Conservation (phyloP, 192 early-diverging fungal genomes). For the Lobosporangium transversale region DNA sequence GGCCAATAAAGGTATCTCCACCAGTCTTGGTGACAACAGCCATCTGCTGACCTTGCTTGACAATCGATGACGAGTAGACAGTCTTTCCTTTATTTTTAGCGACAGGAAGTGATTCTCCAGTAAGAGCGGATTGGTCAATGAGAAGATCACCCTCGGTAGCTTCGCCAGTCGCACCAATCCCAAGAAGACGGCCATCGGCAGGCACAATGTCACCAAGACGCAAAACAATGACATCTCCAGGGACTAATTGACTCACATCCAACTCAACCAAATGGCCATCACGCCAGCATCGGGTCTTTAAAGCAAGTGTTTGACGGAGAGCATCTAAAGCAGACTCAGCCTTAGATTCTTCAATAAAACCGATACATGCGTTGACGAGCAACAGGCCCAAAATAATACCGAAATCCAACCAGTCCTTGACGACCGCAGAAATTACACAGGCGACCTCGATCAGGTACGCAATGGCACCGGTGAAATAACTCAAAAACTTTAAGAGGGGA, state of each 20-base stretch:
- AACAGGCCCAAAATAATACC: conserved; percentile 84
- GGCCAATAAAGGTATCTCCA: conserved; percentile 93
- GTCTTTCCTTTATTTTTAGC: conserved; percentile 82
- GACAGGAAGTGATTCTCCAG: conserved; percentile 94
- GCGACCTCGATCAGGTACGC: conserved; percentile 92
- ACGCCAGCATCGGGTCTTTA: conserved; percentile 85
- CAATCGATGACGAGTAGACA: conserved; percentile 92
- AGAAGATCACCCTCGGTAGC: conserved; percentile 78
- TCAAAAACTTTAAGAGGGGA: conserved; percentile 85
- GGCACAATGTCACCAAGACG: conserved; percentile 96
- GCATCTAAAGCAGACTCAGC: conserved; percentile 95
- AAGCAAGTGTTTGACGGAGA: conserved; percentile 91
- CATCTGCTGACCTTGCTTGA: conserved; percentile 96
- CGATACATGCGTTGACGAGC: conserved; percentile 90
- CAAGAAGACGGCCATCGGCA: conserved; percentile 87
- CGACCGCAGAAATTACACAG: conserved; percentile 80
- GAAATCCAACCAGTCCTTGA: conserved; percentile 77
- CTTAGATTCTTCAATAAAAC: conserved; percentile 93
- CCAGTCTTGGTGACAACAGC: conserved; percentile 94
- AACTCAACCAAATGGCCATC: conserved; percentile 80
- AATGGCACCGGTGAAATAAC: conserved; percentile 91
- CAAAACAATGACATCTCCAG: conserved; percentile 91
- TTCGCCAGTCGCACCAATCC: conserved; percentile 81
- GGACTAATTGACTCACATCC: conserved; percentile 81
- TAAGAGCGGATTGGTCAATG: conserved; percentile 94